Percentiles rank a stretch among this genome's conserved stretches.
Evolutionary conservation across 768 basidiomycete species (phyloP).

Genomic region (Hydnomerulius pinastri): DNA sequence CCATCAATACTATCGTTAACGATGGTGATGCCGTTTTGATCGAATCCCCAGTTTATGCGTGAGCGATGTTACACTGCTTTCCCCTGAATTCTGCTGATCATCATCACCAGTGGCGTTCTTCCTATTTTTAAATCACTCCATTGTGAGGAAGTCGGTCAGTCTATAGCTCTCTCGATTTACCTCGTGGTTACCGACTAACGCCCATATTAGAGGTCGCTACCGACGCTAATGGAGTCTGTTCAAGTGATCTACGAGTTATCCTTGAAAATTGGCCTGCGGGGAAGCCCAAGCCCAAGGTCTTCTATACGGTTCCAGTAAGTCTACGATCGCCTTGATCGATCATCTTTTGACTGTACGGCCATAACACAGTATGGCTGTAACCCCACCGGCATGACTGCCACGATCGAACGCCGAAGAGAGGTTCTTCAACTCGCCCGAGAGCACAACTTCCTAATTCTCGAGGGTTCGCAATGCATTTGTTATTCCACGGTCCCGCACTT

Average conservation of each 20-base stretch:
- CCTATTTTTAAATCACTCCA: slow-evolving; percentile 59
- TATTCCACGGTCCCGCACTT: background rate
- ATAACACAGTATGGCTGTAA: slow-evolving; percentile 74
- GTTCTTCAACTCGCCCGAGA: slow-evolving; percentile 71
- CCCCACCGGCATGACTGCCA: slow-evolving; percentile 80
- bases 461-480: slow-evolving; percentile 50
- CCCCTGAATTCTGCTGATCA: slow-evolving; percentile 10
- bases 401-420: slow-evolving; percentile 66
- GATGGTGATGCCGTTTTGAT: slow-evolving; percentile 81
- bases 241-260: slow-evolving; percentile 58
- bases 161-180: background rate
- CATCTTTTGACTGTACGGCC: background rate
- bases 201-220: slow-evolving; percentile 67
- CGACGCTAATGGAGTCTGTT: slow-evolving; percentile 70
- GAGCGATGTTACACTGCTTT: slow-evolving; percentile 22
- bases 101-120: slow-evolving; percentile 55
- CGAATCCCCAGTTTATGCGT: slow-evolving; percentile 83
- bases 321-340: slow-evolving; percentile 8
- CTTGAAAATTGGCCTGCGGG: slow-evolving; percentile 74
- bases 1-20: slow-evolving; percentile 68
- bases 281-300: slow-evolving; percentile 71
- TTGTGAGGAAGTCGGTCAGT: slow-evolving; percentile 61
- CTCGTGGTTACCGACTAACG: slow-evolving; percentile 8
- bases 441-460: slow-evolving; percentile 80
- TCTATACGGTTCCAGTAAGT: slow-evolving; percentile 80